Percentiles rank a stretch among this genome's conserved stretches.
phyloP scores from a whole-genome alignment of 2,329 filamentous ascomycete species.

The Apiospora sp. region DNA sequence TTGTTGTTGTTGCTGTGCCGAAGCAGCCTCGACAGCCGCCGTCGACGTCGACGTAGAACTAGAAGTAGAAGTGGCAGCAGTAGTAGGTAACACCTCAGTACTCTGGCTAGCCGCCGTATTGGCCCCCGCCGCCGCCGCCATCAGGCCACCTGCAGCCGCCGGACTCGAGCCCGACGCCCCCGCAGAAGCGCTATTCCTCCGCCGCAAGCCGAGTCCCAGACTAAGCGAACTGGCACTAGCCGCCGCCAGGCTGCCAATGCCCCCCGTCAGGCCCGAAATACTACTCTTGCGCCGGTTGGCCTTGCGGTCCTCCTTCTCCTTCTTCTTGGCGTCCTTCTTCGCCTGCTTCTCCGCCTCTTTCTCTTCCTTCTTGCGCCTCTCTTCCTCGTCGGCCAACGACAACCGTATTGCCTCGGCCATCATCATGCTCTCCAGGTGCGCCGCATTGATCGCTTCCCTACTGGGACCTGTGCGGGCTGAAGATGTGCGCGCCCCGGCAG shows the following conservation, averaged over 20 bases:
- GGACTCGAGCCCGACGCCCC: too few relatives aligned
- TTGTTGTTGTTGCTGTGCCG: not conserved
- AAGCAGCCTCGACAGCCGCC: slow-evolving; percentile 36
- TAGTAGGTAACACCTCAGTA: slow-evolving; percentile 41
- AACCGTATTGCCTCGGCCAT: slow-evolving; percentile 95
- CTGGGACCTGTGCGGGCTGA: slow-evolving; percentile 38
- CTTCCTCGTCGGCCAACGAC: slow-evolving; percentile 91
- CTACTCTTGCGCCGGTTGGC: slow-evolving; percentile 66
- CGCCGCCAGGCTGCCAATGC: slow-evolving; percentile 51
- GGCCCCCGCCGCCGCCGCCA: slow-evolving; percentile 52
- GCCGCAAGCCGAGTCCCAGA: slow-evolving; percentile 64
- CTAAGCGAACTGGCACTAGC: slow-evolving; percentile 72
- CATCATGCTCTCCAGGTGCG: slow-evolving; percentile 96
- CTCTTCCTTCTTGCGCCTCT: slow-evolving; percentile 84
- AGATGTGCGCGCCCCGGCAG: slow-evolving; percentile 43
- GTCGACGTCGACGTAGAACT: not conserved
- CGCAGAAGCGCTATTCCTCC: slow-evolving; percentile 63
- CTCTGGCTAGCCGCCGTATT: slow-evolving; percentile 41
- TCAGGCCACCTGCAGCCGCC: slow-evolving; percentile 38
- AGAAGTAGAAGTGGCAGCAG: slow-evolving; percentile 27
- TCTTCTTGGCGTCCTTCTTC: slow-evolving; percentile 86
- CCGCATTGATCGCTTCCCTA: slow-evolving; percentile 45
- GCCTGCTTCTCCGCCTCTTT: slow-evolving; percentile 83
- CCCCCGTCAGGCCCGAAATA: slow-evolving; percentile 43
- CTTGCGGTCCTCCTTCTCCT: slow-evolving; percentile 85